A percentile compares a stretch with the other conserved stretches of the same genome.
Evolutionary conservation across 257 asterid genomes (phyloP).

Genomic region (Penstemon eatonii): DNA sequence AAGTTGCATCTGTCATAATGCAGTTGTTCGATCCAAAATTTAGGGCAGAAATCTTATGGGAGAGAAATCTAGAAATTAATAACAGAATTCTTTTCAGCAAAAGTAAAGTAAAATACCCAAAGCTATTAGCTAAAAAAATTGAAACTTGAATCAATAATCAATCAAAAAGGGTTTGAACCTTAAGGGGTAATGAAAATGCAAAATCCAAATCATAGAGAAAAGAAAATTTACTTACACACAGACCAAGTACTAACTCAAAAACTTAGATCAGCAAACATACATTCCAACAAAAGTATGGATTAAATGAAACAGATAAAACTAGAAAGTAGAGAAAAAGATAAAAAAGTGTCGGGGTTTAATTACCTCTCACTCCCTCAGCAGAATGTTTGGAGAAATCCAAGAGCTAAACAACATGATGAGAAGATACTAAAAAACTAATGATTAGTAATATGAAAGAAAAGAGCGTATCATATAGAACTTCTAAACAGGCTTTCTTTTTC

Average conservation of each 20-base stretch:
- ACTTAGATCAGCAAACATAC: not conserved
- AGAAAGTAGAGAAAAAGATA: not conserved
- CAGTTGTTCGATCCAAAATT: not conserved
- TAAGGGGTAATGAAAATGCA: not conserved
- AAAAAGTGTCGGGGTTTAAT: not conserved
- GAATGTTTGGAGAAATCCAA: slow-evolving; percentile 20
- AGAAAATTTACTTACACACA: not conserved
- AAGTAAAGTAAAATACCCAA: not conserved
- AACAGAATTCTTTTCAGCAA: slow-evolving; percentile 6
- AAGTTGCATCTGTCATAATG: not conserved
- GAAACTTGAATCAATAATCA: slow-evolving; percentile 4
- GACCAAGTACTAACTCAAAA: slow-evolving; percentile 12
- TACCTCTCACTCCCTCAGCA: not conserved
- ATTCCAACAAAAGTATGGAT: not conserved
- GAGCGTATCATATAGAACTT: not conserved
- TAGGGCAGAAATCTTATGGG: not conserved
- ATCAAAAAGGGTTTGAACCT: not conserved
- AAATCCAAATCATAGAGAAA: slow-evolving; percentile 26
- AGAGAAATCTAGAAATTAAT: not conserved
- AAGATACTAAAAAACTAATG: slow-evolving; percentile 10
- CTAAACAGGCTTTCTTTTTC: too few species aligned
- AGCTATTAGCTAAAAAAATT: slow-evolving; percentile 11
- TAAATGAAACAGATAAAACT: not conserved
- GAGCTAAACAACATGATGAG: slow-evolving; percentile 20
- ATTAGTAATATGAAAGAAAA: not conserved